These are phyloP conservation scores for Gillenia trifoliata DNA, from an alignment of 306 rosid species.

Conservation along the genomic window DNA sequence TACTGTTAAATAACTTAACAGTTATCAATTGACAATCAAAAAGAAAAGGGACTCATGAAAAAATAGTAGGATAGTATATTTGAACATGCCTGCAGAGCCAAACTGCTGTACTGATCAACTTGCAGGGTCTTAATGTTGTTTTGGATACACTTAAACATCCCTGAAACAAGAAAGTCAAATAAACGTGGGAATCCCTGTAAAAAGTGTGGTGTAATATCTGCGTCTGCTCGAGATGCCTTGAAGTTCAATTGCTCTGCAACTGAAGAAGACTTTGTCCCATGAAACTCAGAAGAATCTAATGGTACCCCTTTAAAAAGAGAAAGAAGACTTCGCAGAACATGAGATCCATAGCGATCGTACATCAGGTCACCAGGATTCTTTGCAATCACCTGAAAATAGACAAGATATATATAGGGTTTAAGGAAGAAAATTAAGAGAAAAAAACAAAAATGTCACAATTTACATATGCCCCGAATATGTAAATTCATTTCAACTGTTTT, in stretches of 20 bases:
- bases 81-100: conserved; percentile 77
- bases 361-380: conserved; percentile 60
- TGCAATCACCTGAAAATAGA: conserved; percentile 49
- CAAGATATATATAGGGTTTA: neutral
- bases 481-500: neutral
- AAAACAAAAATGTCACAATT: neutral
- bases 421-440: neutral
- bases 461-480: neutral
- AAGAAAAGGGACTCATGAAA: neutral
- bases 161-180: conserved; percentile 56
- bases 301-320: conserved; percentile 72
- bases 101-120: conserved; percentile 79
- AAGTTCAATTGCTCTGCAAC: conserved; percentile 62
- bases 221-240: conserved; percentile 41
- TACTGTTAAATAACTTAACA: neutral
- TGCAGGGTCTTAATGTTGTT: conserved; percentile 43
- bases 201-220: conserved; percentile 21
- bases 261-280: conserved; percentile 49
- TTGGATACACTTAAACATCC: conserved; percentile 45
- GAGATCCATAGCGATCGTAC: conserved; percentile 85
- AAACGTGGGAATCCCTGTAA: conserved; percentile 62
- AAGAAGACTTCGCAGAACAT: conserved; percentile 82
- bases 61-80: neutral
- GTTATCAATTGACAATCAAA: neutral
- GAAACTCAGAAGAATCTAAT: conserved; percentile 41